Base-by-base conservation (phyloP, 2,329 filamentous ascomycete species). In the Neonectria hederae region DNA sequence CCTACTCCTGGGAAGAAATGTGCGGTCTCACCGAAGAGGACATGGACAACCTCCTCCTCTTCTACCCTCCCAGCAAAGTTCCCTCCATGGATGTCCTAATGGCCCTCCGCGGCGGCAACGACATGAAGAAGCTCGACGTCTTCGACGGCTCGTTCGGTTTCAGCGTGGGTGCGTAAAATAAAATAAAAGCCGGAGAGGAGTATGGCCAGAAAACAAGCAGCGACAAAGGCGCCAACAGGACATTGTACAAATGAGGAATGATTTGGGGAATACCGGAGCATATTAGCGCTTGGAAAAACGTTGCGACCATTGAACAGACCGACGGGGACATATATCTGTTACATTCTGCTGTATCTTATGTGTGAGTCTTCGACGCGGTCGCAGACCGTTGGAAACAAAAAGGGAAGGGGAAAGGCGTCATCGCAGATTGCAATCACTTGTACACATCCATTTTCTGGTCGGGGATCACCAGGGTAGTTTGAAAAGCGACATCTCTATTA, bases 1-100 rank as follows among this genome's bases (percentile, higher is more conserved):
- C 89, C 38, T 97, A 95, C 84, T 90, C 86, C 57, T 88, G 97
- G 77, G 90, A 97, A 65, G 92, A 97, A 66, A 87, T 98, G 70
- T 94, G 93, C 70, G 86, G 87, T 35, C 89, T 98, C 85, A 88
- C 87, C 21, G 92, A 96, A 54, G 87, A 90, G 72, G 94, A 94
- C 73, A 97, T 98, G 92, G 89, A 92, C 59, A 86, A 85, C 59
- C 82, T 98, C n/a, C 81, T 98, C 40, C 82, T 84, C n/a, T 94
- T 90, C 76, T 97, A 97, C 70, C 79, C 79, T 0, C 74, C 81
- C 1, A 82, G 83, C 65, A 82, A 85, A 59, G 88, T 89, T 1
- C 88, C 88, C 4, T 74, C 82, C 2, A 76, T 89, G 46, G 84
- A 85, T 24, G 80, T 85, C 53, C 74, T 90, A n/a, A 81, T 83